These are phyloP conservation scores for Apophysomyces ossiformis DNA, from an alignment of 371 early-diverging fungal species.

Conservation along the genomic window DNA sequence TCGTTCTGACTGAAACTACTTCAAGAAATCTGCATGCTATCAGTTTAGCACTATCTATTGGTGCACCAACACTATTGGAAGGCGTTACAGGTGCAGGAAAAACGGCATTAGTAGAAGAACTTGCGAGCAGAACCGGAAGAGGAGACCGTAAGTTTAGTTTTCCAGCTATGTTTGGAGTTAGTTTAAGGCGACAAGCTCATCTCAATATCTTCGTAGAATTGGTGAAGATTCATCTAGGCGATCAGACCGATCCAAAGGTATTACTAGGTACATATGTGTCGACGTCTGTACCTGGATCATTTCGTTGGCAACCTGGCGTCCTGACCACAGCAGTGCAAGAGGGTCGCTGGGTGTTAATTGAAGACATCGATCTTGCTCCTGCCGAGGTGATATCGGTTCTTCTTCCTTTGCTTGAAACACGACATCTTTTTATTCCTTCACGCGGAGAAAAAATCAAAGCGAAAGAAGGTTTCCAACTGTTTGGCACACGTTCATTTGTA, in stretches of 20 bases:
- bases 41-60: conserved; percentile 83
- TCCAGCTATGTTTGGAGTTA: background rate
- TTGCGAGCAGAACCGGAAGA: conserved; percentile 79
- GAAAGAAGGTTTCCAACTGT: conserved; percentile 92
- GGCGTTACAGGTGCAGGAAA: conserved; percentile 97
- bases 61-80: conserved; percentile 90
- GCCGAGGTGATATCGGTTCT: conserved; percentile 96
- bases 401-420: conserved; percentile 92
- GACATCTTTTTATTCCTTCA: conserved; percentile 91
- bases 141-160: conserved; percentile 31
- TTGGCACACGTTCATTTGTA: conserved; percentile 87
- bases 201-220: conserved; percentile 57
- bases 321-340: conserved; percentile 93
- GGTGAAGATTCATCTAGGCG: conserved; percentile 97
- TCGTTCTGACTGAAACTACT: conserved; percentile 80
- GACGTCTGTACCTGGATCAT: conserved; percentile 90
- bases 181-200: background rate
- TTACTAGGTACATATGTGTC: conserved; percentile 97
- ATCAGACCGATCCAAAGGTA: conserved; percentile 98
- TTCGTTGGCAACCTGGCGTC: conserved; percentile 97
- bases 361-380: conserved; percentile 99
- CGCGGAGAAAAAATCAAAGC: conserved; percentile 94
- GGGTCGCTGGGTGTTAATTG: conserved; percentile 99
- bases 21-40: conserved; percentile 73
- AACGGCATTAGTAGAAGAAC: conserved; percentile 90